These are phyloP conservation scores for Calophaca sinica DNA, from an alignment of 306 rosid species.

Conservation along the genomic window DNA sequence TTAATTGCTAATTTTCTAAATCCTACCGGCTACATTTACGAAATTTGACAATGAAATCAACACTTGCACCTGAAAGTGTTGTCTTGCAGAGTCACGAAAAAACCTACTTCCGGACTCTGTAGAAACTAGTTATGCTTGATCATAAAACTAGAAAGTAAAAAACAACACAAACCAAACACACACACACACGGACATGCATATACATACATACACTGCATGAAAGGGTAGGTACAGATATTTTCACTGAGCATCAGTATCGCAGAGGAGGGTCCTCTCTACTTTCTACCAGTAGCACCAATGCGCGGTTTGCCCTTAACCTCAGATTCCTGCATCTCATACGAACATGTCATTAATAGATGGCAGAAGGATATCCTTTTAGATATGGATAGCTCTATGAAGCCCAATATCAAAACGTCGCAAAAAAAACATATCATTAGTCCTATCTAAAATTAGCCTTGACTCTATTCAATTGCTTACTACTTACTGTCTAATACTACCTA, in stretches of 20 bases:
- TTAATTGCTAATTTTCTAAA: too few relatives aligned
- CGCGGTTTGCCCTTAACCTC: constrained; percentile 73
- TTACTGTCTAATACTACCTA: background rate
- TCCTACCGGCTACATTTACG: too few relatives aligned
- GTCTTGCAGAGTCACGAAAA: constrained; percentile 5
- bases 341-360: constrained; percentile 35
- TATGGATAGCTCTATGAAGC: background rate
- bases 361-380: constrained; percentile 9
- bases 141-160: constrained; percentile 10
- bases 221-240: background rate
- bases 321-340: constrained; percentile 52
- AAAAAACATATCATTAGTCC: background rate
- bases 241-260: constrained; percentile 8
- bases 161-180: background rate
- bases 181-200: background rate
- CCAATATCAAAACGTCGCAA: background rate
- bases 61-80: background rate
- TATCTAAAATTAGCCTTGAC: background rate
- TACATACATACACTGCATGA: background rate
- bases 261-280: constrained; percentile 43
- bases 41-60: background rate
- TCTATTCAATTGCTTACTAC: background rate
- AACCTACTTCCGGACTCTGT: constrained; percentile 11
- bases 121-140: constrained; percentile 14
- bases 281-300: constrained; percentile 55